Conservation (phyloP, 345 rosid genomes). For the Hevea brasiliensis region DNA sequence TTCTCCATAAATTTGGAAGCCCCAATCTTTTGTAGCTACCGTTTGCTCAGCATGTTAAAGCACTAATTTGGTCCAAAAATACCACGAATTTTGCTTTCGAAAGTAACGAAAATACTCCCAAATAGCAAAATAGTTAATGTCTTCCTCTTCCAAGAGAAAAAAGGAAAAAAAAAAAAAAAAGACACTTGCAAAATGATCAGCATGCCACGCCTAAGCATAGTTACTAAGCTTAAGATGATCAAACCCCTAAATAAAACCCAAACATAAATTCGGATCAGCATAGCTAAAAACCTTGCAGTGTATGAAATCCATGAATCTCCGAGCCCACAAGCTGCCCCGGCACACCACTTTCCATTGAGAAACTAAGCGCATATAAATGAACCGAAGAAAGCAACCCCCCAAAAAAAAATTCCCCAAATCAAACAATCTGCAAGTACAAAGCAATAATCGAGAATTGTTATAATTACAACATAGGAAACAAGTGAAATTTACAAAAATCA, state of each 20-base stretch:
- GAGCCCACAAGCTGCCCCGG: conserved; percentile 54
- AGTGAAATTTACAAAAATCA: background rate
- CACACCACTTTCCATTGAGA: conserved; percentile 41
- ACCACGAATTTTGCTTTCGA: background rate
- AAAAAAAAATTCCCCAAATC: background rate
- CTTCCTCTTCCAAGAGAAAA: background rate
- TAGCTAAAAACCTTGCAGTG: conserved; percentile 48
- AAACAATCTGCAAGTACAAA: background rate
- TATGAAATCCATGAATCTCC: conserved; percentile 92
- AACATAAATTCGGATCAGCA: background rate
- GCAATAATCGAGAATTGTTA: background rate
- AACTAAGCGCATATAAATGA: conserved; percentile 1
- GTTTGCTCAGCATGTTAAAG: background rate
- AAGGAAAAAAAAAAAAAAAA: background rate
- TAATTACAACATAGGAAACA: background rate
- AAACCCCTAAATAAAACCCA: background rate
- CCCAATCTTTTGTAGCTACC: too few species aligned
- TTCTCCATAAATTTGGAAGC: background rate
- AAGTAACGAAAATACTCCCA: background rate
- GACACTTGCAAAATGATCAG: background rate
- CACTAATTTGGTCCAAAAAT: background rate
- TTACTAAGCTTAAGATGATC: background rate
- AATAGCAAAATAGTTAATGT: background rate
- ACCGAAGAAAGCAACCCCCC: background rate
- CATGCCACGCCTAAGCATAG: background rate